Evolutionary conservation across 352 stramenopile species (phyloP), one percentile per base, ranked within the genome.

Genomic region (Pythium scleroteichum): DNA sequence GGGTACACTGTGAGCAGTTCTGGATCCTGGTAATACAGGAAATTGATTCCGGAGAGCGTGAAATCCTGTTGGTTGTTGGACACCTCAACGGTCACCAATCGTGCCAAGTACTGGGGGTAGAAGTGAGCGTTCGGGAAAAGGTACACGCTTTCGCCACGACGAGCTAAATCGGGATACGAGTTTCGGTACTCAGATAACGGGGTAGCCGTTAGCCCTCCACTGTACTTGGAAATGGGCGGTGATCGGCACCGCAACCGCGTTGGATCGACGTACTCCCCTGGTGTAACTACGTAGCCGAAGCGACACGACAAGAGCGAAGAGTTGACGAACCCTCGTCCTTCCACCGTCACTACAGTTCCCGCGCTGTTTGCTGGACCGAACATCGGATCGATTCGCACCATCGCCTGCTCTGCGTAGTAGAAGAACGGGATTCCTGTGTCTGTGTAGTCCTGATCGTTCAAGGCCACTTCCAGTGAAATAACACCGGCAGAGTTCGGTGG

Each of bases 41-140:
- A 99, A 23, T 87, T 87, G 14, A 97, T 79, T 0, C 94, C 94
- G 32, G 68, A 93, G 45, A 92, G 69, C 10, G 94, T 97, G 55
- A 95, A 99, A 55, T 99, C 96, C 64, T 98, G 91, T 13, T 90
- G 87, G 64, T 99, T 99, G 62, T 97, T 98, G 20, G 89, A 97
- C 0, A 98, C 82, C 59, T 99, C 96, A 2, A 99, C 67, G 0
- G 80, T 78, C 5, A 98, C 90, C 9, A 98, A 62, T n/a, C 88
- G 86, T 4, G 75, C 82, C 10, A 82, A 73, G 56, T 96, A 96
- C 53, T 95, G 79, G 1, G 94, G 94, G 59, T 97, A 98, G 51
- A 89, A 85, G 47, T 96, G 82, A 0, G 80, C 73, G 4, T 71
- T 66, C 3, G 88, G 87, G 47, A 97, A 97, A 13, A 98, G 64